Conservation (phyloP, 2,329 filamentous ascomycete species). For the Trichoderma oligosporum region DNA sequence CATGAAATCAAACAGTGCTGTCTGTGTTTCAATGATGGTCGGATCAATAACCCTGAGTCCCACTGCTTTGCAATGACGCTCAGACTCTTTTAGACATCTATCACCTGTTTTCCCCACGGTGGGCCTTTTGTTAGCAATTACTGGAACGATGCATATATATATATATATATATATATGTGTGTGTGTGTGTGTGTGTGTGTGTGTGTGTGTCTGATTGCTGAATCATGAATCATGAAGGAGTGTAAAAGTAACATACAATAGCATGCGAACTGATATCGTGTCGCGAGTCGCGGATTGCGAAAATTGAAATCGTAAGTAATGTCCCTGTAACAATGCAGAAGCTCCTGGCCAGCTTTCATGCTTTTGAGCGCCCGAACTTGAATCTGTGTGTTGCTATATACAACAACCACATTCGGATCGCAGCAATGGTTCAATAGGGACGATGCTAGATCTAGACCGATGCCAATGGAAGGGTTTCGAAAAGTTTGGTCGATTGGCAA, state of each 20-base stretch:
- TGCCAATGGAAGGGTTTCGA: not conserved
- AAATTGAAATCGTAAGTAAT: conserved; percentile 1
- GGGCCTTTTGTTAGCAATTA: not conserved
- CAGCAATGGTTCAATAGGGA: conserved; percentile 17
- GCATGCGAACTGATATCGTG: conserved; percentile 11
- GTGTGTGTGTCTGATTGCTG: too few species aligned
- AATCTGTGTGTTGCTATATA: not conserved
- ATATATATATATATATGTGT: too few species aligned
- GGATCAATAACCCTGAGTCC: not conserved
- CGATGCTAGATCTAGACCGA: conserved; percentile 1
- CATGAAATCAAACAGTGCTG: not conserved
- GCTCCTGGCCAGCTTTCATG: conserved; percentile 8
- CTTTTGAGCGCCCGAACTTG: not conserved
- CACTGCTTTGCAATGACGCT: not conserved
- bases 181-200: too few species aligned
- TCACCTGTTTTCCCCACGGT: not conserved
- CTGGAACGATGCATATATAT: too few species aligned
- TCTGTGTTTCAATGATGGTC: not conserved
- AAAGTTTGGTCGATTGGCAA: not conserved
- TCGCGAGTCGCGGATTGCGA: not conserved
- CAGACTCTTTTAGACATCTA: not conserved
- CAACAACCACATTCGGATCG: conserved; percentile 13
- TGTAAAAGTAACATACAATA: conserved; percentile 11
- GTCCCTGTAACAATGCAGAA: conserved; percentile 9
- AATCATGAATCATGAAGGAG: too few species aligned